Evolutionary conservation across 2,329 filamentous ascomycete genomes (phyloP).

Genomic region (Arthrobotrys pseudoclavata): DNA sequence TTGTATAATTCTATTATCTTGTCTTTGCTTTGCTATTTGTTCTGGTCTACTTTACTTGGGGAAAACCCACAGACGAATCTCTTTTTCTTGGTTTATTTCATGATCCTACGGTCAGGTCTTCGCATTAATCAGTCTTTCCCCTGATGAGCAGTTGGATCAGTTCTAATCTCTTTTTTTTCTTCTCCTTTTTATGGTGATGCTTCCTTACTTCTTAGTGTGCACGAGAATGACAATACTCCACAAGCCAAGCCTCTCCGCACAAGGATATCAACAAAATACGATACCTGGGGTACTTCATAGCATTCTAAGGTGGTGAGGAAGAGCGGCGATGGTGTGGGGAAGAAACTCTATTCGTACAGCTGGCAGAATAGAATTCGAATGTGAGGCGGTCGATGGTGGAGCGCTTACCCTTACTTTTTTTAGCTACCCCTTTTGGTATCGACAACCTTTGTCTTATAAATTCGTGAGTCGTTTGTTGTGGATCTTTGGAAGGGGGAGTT

Average conservation of each 20-base stretch:
- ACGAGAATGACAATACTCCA: slow-evolving; percentile 41
- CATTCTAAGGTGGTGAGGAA: slow-evolving; percentile 29
- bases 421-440: slow-evolving; percentile 16
- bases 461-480: slow-evolving; percentile 18
- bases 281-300: slow-evolving; percentile 48
- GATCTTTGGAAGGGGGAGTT: background rate
- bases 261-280: slow-evolving; percentile 16
- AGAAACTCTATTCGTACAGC: background rate
- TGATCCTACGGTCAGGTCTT: slow-evolving; percentile 8
- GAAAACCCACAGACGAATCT: slow-evolving; percentile 20
- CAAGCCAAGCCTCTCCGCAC: background rate
- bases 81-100: slow-evolving; percentile 22
- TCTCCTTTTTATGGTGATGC: slow-evolving; percentile 9
- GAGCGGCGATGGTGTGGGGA: slow-evolving; percentile 1
- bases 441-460: background rate
- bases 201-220: slow-evolving; percentile 21
- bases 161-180: background rate
- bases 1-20: slow-evolving; percentile 14
- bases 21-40: slow-evolving; percentile 10
- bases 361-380: slow-evolving; percentile 11
- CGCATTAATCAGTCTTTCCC: slow-evolving; percentile 26
- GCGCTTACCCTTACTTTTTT: slow-evolving; percentile 42
- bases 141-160: background rate
- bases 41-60: slow-evolving; percentile 29
- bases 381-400: slow-evolving; percentile 19